A percentile compares a stretch with the other conserved stretches of the same genome.
Conservation (phyloP, 1,284 basidiomycete species). For the Ganoderma sp. region DNA sequence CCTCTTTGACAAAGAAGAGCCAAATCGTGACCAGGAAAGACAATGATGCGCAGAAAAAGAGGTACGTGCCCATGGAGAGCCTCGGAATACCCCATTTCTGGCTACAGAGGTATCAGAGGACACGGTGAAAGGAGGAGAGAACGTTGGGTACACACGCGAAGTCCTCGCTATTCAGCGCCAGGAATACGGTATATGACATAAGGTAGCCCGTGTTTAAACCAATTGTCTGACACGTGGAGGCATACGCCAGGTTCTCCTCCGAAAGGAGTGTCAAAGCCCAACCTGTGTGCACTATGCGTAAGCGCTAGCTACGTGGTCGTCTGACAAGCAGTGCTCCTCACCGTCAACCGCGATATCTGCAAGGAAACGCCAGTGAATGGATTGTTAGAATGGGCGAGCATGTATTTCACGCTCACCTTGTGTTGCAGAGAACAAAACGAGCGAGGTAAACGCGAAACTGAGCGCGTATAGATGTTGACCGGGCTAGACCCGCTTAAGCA, state of each 20-base stretch:
- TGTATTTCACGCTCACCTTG: conserved; percentile 65
- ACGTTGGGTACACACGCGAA: conserved; percentile 70
- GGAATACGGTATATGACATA: conserved; percentile 95
- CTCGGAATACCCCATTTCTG: conserved; percentile 87
- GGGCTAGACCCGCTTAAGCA: conserved; percentile 56
- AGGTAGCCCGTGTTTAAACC: conserved; percentile 97
- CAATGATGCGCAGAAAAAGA: conserved; percentile 85
- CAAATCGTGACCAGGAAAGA: conserved; percentile 88
- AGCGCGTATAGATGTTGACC: conserved; percentile 82
- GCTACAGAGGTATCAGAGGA: conserved; percentile 42
- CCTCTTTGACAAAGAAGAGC: conserved; percentile 93
- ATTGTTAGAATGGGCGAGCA: no score
- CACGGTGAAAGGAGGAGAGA: background rate
- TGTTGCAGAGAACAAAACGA: conserved; percentile 96
- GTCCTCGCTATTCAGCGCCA: conserved; percentile 94
- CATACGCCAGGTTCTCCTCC: conserved; percentile 94
- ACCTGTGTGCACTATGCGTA: conserved; percentile 52
- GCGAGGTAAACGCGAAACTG: conserved; percentile 86
- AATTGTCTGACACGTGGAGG: conserved; percentile 97
- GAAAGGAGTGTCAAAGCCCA: conserved; percentile 98
- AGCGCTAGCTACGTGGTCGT: background rate
- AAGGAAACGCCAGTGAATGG: background rate
- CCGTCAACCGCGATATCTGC: conserved; percentile 97
- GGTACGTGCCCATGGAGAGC: conserved; percentile 81
- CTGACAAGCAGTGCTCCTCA: conserved; percentile 36